phyloP scores from a whole-genome alignment of 1,139 yeast genomes.

The Wickerhamiella infanticola region DNA sequence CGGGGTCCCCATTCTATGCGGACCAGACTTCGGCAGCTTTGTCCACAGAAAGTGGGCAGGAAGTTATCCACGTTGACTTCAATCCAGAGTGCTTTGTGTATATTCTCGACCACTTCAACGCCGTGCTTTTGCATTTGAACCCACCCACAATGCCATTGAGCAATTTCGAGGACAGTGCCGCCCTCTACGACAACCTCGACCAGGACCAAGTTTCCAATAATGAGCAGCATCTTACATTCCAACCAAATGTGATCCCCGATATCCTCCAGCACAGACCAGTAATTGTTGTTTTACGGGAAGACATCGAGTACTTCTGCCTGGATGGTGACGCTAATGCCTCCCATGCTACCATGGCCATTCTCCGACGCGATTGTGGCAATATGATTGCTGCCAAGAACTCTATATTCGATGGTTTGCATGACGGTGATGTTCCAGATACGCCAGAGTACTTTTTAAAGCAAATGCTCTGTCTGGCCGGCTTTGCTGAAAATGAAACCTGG shows the following conservation, averaged over 20 bases:
- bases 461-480: conserved; percentile 89
- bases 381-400: conserved; percentile 38
- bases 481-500: conserved; percentile 56
- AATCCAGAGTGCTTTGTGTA: conserved; percentile 77
- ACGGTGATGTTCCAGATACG: conserved; percentile 44
- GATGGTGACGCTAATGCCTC: conserved; percentile 37
- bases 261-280: conserved; percentile 73
- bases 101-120: conserved; percentile 49
- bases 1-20: conserved; percentile 35
- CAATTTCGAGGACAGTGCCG: conserved; percentile 5
- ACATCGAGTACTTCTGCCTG: conserved; percentile 81
- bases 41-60: conserved; percentile 1
- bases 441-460: conserved; percentile 92
- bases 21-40: not conserved
- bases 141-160: conserved; percentile 11
- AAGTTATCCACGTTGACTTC: conserved; percentile 34
- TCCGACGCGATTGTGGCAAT: conserved; percentile 60
- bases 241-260: conserved; percentile 10
- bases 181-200: conserved; percentile 4
- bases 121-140: conserved; percentile 23
- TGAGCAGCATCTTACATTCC: conserved; percentile 3
- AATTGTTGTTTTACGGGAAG: conserved; percentile 83
- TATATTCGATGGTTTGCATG: conserved; percentile 54
- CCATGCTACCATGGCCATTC: conserved; percentile 32
- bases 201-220: conserved; percentile 2